Evolutionary conservation across 495 filamentous ascomycete species (phyloP), one percentile per base, ranked within the genome.

Genomic region (Apiosordaria backusii): DNA sequence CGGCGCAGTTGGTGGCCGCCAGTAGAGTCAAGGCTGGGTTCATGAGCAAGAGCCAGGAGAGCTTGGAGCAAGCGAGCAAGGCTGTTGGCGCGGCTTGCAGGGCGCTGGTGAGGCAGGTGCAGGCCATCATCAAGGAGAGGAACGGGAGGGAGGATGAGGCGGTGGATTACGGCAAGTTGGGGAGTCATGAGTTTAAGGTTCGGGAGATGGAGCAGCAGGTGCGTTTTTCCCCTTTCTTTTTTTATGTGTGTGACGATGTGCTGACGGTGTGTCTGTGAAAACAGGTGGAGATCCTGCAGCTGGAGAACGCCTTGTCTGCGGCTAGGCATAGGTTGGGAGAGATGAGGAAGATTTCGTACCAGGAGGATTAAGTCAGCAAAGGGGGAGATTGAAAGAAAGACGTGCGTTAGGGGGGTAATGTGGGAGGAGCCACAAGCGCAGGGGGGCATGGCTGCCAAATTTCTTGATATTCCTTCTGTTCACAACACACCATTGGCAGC

Each of bases 171-270:
- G 80, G 84, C 0, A 91, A 91, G 77, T 80, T 98, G 45, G 92
- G 90, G 71, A 85, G 89, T 60, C 92, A 97, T 78, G 95, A 98
- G 81, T 97, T 99, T 83, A 99, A 99, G 82, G 92, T 97, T 16
- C 85, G 89, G 73, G 93, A 99, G 83, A 99, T 99, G 96, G 94
- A 99, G 81, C 96, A 99, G 77, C 96, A 99, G 91, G 93, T 97
- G 83, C 68, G 87, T 85, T 52, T 54, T 66, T 69, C 61, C 65
- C 19, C 69, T 64, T 60, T 69, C 66, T 59, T 15, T 62, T 62
- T 67, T 26, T 53, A 13, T 13, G n/a, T 2, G 24, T 24, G 16
- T 6, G 23, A n/a, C 50, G 19, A 15, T 18, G 15, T 21, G 50
- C 64, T 70, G 50, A 62, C 67, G 21, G 25, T 23, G n/a, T 57